These are phyloP conservation scores for Jimgerdemannia flammicorona DNA, from an alignment of 192 early-diverging fungal species.

Conservation along the genomic window DNA sequence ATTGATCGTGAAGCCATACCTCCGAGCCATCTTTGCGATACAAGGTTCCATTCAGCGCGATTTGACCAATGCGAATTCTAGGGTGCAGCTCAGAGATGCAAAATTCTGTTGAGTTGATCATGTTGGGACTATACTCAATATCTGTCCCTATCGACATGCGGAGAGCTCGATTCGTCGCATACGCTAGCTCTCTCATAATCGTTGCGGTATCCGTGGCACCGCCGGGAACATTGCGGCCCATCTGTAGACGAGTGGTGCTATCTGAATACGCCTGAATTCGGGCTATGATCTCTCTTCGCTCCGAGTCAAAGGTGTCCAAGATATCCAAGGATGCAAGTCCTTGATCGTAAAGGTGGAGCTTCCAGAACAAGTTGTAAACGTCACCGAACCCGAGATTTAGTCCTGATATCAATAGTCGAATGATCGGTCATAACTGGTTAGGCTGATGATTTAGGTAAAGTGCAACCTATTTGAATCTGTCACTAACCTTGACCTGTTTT, in stretches of 20 bases:
- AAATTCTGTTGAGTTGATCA: neutral
- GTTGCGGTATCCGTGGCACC: neutral
- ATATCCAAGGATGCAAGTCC: constrained; percentile 8
- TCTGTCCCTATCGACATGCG: too few species aligned
- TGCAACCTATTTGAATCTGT: too few species aligned
- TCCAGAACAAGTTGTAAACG: constrained; percentile 26
- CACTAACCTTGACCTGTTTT: constrained; percentile 24
- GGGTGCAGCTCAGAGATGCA: neutral
- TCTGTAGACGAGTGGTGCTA: too few species aligned
- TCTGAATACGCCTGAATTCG: too few species aligned
- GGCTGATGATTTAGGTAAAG: too few species aligned
- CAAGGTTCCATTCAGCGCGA: neutral
- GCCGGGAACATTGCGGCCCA: neutral
- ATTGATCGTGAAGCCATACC: neutral
- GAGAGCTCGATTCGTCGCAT: neutral
- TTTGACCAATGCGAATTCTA: neutral
- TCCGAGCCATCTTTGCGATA: neutral
- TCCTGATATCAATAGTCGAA: neutral
- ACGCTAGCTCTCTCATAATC: neutral
- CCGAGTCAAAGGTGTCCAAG: constrained; percentile 14
- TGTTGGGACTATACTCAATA: neutral
- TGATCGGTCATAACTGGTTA: too few species aligned
- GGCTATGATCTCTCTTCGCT: constrained; percentile 4
- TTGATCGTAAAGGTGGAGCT: constrained; percentile 20
- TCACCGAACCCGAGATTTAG: constrained; percentile 25